Conservation (phyloP, 495 filamentous ascomycete species). For the Xylaria acuta region DNA sequence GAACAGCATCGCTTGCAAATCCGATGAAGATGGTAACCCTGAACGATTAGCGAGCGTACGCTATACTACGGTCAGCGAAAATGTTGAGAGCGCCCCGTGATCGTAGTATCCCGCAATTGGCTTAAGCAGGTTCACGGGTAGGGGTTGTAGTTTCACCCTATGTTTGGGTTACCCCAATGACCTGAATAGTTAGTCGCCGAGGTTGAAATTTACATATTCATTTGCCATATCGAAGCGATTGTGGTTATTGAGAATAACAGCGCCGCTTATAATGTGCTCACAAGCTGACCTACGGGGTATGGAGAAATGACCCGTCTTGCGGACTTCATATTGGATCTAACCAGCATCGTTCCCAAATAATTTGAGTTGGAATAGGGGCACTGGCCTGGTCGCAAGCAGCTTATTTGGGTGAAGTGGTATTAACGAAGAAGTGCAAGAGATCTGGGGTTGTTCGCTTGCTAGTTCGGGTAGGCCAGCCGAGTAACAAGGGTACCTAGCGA, state of each 20-base stretch:
- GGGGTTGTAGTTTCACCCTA: slow-evolving; percentile 23
- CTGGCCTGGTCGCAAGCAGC: not conserved
- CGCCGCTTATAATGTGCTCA: not conserved
- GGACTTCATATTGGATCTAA: not conserved
- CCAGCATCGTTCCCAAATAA: not conserved
- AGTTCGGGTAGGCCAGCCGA: slow-evolving; percentile 10
- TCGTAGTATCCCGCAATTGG: not conserved
- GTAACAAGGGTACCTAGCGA: slow-evolving; percentile 7
- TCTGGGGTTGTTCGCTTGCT: slow-evolving; percentile 9
- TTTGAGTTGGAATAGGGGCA: slow-evolving; percentile 15
- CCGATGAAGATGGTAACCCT: not conserved
- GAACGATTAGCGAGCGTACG: not conserved
- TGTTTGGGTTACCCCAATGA: not conserved
- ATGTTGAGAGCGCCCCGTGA: not conserved
- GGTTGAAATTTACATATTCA: not conserved
- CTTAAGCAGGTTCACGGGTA: slow-evolving; percentile 1
- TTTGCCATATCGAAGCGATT: not conserved
- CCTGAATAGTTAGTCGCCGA: slow-evolving; percentile 7
- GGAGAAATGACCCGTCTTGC: not conserved
- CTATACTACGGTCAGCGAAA: not conserved
- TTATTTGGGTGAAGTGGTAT: not conserved
- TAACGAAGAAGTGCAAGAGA: not conserved
- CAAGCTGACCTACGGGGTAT: not conserved
- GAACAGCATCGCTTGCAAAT: slow-evolving; percentile 5
- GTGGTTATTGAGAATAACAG: not conserved